These are phyloP conservation scores for Lipomyces sp. DNA, from an alignment of 805 yeast genomes.

Conservation along the genomic window DNA sequence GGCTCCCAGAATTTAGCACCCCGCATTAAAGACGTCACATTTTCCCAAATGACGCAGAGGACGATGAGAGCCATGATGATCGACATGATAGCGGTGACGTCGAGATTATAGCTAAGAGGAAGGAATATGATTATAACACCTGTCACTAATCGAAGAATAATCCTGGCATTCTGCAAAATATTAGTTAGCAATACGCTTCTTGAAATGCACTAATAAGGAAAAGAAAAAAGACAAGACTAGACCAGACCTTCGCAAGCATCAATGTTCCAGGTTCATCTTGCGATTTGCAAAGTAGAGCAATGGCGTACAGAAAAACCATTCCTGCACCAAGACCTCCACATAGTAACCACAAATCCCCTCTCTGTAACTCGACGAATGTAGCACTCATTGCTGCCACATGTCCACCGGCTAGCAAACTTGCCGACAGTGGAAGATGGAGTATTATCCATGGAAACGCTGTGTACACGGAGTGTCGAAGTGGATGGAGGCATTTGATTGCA, in stretches of 20 bases:
- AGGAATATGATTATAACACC: conserved; percentile 10
- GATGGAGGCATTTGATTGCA: conserved; percentile 55
- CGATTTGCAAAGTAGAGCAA: conserved; percentile 55
- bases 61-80: conserved; percentile 12
- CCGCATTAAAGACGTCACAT: neutral
- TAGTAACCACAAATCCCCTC: conserved; percentile 46
- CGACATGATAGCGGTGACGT: conserved; percentile 6
- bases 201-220: neutral
- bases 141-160: conserved; percentile 1
- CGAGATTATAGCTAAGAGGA: conserved; percentile 10
- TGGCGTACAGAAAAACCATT: conserved; percentile 47
- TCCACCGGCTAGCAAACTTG: conserved; percentile 56
- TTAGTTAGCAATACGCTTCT: neutral
- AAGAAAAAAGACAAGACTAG: neutral
- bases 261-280: conserved; percentile 7
- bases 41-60: conserved; percentile 11
- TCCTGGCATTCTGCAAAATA: neutral
- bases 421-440: conserved; percentile 58
- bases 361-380: neutral
- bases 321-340: conserved; percentile 57
- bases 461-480: conserved; percentile 54
- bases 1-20: conserved; percentile 12
- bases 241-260: conserved; percentile 9
- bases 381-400: conserved; percentile 9
- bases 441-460: conserved; percentile 56